Evolutionary conservation across 257 asterid species (phyloP), one percentile per base, ranked within the genome.

Genomic region (Rehmannia glutinosa): DNA sequence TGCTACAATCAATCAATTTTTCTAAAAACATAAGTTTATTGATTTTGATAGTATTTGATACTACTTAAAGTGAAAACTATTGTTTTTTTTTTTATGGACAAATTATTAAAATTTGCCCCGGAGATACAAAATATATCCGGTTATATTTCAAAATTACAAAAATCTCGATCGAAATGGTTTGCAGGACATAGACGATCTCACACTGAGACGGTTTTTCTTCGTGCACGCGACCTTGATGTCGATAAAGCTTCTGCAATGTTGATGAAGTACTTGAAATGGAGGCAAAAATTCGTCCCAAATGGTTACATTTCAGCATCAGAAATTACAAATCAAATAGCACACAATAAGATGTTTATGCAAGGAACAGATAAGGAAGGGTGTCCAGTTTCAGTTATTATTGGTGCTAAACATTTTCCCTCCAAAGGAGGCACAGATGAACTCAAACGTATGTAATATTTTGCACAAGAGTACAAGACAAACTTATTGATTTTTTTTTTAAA

Each of bases 201-300:
- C 89, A 21, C 51, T 93, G 39, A 62, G 87, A 78, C 80, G 97
- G 25, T 93, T 93, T 93, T 93, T 69, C 98, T 93, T 17, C 84
- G 90, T 8, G 97, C 95, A 2, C 89, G 98, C 0, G 82, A 82
- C 65, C 83, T 72, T 0, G 78, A 84, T 56, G 54, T 84, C 33
- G 85, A 85, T 63, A 88, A 82, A 76, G 94, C 92, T 38, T 75
- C 83, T 0, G 23, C 42, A 1, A 90, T 93, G 99, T 69, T 84
- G 24, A 43, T 72, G 47, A 88, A 88, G 7, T 81, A 80, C 73
- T 58, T 66, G 1, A 76, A 46, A 55, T 93, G 99, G 99, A 85
- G 90, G 58, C 78, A 68, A 68, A 32, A 10, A 0, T 86, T 87
- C 56, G 86, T 83, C n/a, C 93, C 90, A 3, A 76, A 74, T 9